Base-by-base conservation (phyloP, 192 early-diverging fungal genomes). In the Backusella morwellensis region DNA sequence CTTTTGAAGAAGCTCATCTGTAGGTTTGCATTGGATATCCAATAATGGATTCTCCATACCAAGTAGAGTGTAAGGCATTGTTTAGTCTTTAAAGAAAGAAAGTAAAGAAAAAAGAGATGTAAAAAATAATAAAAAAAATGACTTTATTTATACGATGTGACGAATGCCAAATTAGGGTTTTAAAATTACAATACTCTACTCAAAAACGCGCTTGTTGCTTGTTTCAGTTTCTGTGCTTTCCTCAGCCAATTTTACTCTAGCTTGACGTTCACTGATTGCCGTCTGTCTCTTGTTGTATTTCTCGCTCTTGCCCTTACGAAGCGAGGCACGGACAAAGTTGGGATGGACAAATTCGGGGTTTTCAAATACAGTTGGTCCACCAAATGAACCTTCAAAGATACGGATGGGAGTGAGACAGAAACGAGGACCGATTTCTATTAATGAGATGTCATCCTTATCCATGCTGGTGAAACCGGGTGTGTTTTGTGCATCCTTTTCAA, bases 361-460 rank as follows among this genome's bases (percentile, higher is more conserved):
- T 82, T 95, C 94, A 82, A 92, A 99, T 79, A 98, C 88, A 40
- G 96, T 95, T 17, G 92, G 86, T 0, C 98, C 98, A 75, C 94
- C 89, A 88, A 98, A 99, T 70, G 92, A 93, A 40, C 98, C 97
- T 71, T 96, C 95, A 85, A 99, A 98, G 80, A 97, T 94, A 68
- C 95, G 87, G 83, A 98, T 96, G 4, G 96, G 86, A 80, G 91
- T 94, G 78, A 99, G 86, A 59, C 94, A 92, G 86, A 98, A 97
- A n/a, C 98, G 91, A 23, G 98, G 98, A 29, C 98, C 98, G 71
- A 99, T 97, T 82, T 99, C 98, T 15, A 97, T 91, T 36, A 99
- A 81, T 6, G 93, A 89, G 15, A 94, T 89, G 71, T 95, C 94
- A 3, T 86, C 86, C 67, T 88, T 89, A 67, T 93, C 87, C 74